Evolutionary conservation across 2,329 filamentous ascomycete species (phyloP).

Genomic region (Alternaria incomplexa): DNA sequence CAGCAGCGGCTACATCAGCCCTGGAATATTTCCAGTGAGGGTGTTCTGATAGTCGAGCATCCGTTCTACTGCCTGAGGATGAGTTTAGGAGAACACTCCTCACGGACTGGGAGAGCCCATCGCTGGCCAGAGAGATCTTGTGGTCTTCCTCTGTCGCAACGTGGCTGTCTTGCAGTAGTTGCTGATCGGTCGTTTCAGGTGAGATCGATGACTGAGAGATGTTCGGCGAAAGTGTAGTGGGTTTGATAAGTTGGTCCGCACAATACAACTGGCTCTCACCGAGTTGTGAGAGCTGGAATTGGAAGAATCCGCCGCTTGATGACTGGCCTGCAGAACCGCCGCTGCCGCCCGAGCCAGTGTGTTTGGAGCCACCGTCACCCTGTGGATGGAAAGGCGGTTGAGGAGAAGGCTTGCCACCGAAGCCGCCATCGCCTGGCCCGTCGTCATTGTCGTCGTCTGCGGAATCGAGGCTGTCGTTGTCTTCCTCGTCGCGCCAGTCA

Average conservation of each 20-base stretch:
- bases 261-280: slow-evolving; percentile 17
- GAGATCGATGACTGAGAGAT: slow-evolving; percentile 8
- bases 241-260: slow-evolving; percentile 17
- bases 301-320: slow-evolving; percentile 34
- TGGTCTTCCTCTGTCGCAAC: slow-evolving; percentile 28
- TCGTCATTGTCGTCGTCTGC: slow-evolving; percentile 37
- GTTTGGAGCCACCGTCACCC: slow-evolving; percentile 22
- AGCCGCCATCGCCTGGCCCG: slow-evolving; percentile 34
- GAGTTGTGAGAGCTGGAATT: slow-evolving; percentile 40
- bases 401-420: slow-evolving; percentile 28
- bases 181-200: neutral
- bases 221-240: slow-evolving; percentile 16
- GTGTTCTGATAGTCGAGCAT: neutral
- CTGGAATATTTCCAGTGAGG: neutral
- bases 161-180: slow-evolving; percentile 17
- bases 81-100: neutral
- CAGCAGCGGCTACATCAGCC: neutral
- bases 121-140: slow-evolving; percentile 38
- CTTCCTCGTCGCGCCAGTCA: slow-evolving; percentile 43
- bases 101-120: slow-evolving; percentile 38
- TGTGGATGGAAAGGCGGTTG: slow-evolving; percentile 27
- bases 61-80: neutral
- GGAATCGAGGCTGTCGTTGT: slow-evolving; percentile 27
- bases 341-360: slow-evolving; percentile 24
- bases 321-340: slow-evolving; percentile 16